A percentile compares a stretch with the other conserved stretches of the same genome.
Evolutionary conservation across 306 rosid genomes (phyloP).

Genomic region (Gleditsia sinensis): DNA sequence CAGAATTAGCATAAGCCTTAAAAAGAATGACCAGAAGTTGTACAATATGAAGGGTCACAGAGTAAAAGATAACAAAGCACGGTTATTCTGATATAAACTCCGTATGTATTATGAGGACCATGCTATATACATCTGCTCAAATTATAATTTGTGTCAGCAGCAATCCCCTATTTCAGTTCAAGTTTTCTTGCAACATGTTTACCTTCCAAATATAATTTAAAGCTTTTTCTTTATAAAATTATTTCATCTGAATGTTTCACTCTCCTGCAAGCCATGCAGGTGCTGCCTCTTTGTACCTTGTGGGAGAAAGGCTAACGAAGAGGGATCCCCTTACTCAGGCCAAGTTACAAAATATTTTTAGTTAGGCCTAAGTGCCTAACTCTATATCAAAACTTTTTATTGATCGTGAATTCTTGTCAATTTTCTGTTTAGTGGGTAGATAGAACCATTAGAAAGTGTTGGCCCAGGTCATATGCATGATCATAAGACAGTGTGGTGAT

Average conservation of each 20-base stretch:
- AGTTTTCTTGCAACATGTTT: neutral
- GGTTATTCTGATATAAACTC: no score
- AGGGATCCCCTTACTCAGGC: constrained; percentile 55
- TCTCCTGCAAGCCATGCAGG: constrained; percentile 44
- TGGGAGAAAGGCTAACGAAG: constrained; percentile 83
- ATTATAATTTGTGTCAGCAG: neutral
- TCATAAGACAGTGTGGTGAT: neutral
- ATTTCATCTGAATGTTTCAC: constrained; percentile 13
- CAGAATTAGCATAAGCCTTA: no score
- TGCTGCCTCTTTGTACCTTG: constrained; percentile 95
- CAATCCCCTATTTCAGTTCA: neutral
- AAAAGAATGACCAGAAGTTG: neutral
- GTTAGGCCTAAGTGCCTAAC: neutral
- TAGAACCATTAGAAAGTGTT: neutral
- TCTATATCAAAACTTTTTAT: neutral
- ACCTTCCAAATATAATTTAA: neutral
- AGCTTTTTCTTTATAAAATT: neutral
- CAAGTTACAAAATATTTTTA: constrained; percentile 9
- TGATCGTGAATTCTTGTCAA: neutral
- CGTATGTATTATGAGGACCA: neutral
- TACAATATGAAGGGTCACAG: neutral
- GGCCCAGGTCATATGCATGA: constrained; percentile 18
- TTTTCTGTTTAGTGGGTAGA: neutral
- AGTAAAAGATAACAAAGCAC: neutral
- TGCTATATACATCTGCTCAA: neutral